Evolutionary conservation across 345 rosid genomes (phyloP).

Genomic region (Bretschneidera sinensis): DNA sequence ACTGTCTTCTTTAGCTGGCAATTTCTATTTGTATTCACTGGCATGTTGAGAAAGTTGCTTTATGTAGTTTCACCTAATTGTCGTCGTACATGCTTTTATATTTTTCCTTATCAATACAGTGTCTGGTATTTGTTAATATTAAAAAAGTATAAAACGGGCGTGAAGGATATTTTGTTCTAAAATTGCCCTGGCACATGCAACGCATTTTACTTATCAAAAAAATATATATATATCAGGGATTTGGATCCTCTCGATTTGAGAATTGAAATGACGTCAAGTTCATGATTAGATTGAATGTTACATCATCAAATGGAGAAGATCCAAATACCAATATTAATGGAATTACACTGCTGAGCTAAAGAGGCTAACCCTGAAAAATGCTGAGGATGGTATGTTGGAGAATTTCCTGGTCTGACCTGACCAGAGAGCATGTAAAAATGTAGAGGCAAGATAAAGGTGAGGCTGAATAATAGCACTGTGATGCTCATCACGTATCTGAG

Average conservation of each 20-base stretch:
- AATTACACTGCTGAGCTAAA: neutral
- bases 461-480: neutral
- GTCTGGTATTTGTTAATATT: neutral
- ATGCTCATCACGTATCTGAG: neutral
- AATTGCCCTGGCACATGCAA: too few relatives aligned
- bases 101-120: neutral
- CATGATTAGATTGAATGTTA: too few relatives aligned
- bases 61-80: slow-evolving; percentile 5
- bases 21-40: neutral
- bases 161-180: too few relatives aligned
- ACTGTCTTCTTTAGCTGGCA: slow-evolving; percentile 3
- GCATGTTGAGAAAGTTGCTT: neutral
- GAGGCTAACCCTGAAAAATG: neutral
- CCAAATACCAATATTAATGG: neutral
- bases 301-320: too few relatives aligned
- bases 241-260: too few relatives aligned
- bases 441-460: neutral
- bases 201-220: too few relatives aligned
- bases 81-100: neutral
- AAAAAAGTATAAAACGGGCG: too few relatives aligned
- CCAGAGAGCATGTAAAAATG: neutral
- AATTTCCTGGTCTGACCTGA: too few relatives aligned
- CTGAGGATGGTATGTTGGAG: neutral
- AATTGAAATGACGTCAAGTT: too few relatives aligned
- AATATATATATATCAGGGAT: too few relatives aligned